Percentiles rank a stretch among this genome's conserved stretches.
Evolutionary conservation across 139 green algal genomes (phyloP).

Genomic region (Auxenochlorella pyrenoidosa): DNA sequence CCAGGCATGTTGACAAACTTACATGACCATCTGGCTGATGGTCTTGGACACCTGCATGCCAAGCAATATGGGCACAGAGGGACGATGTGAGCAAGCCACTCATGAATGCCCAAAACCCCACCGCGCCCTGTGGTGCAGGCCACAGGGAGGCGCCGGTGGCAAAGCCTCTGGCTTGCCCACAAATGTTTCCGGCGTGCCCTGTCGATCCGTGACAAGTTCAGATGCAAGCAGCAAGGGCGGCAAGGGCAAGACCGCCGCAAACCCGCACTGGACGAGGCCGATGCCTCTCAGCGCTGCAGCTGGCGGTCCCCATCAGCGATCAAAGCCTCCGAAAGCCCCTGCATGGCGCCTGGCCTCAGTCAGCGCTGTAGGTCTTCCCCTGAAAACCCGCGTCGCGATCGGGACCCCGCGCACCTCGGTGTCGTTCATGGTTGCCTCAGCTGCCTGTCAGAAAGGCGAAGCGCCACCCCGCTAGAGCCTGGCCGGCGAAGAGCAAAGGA

Average conservation of each 20-base stretch:
- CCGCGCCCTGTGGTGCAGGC: background rate
- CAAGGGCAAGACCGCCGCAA: background rate
- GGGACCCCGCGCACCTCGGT: constrained; percentile 29
- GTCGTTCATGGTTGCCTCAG: constrained; percentile 57
- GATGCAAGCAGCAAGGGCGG: background rate
- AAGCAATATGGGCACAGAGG: background rate
- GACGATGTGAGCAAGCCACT: background rate
- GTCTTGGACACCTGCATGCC: constrained; percentile 78
- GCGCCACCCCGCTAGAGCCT: too few relatives aligned
- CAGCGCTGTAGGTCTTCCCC: background rate
- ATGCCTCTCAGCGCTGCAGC: background rate
- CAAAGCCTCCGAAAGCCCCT: background rate
- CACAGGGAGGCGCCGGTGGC: background rate
- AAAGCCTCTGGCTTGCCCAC: background rate
- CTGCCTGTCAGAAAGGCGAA: too few relatives aligned
- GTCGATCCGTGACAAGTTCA: background rate
- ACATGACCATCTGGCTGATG: constrained; percentile 95
- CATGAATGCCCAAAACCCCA: background rate
- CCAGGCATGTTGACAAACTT: background rate
- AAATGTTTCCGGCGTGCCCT: too few relatives aligned
- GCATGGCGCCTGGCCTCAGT: background rate
- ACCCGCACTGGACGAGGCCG: background rate
- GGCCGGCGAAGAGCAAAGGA: too few relatives aligned
- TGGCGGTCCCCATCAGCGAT: background rate
- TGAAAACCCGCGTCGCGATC: background rate